phyloP scores from a whole-genome alignment of 345 rosid species.

The Aegle marmelos region DNA sequence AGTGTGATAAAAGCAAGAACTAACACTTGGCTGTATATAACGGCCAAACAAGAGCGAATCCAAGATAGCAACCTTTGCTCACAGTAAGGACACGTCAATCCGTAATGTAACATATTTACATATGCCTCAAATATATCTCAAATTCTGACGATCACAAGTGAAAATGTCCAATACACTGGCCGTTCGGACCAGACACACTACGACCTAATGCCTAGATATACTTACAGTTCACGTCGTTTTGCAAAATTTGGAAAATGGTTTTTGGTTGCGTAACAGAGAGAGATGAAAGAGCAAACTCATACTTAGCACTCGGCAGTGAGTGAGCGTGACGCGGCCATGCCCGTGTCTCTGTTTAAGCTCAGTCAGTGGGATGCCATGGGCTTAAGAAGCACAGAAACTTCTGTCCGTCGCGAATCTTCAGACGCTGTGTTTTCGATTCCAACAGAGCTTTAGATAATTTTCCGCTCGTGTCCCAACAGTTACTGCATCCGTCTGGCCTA shows the following conservation, averaged over 20 bases:
- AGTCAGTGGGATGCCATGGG: neutral
- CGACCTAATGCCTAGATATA: neutral
- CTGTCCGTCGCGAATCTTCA: neutral
- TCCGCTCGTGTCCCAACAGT: too few species aligned
- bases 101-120: too few species aligned
- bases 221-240: neutral
- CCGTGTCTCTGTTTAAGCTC: neutral
- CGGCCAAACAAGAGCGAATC: neutral
- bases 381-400: neutral
- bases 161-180: conserved; percentile 9
- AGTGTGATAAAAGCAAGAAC: neutral
- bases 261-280: neutral
- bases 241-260: neutral
- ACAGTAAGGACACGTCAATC: neutral
- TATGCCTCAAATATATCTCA: neutral
- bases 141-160: neutral
- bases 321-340: neutral
- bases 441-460: too few species aligned
- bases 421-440: too few species aligned
- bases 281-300: too few species aligned
- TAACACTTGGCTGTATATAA: neutral
- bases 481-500: too few species aligned
- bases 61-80: neutral
- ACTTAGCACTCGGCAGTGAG: neutral
- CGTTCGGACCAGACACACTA: neutral